Conservation (phyloP, 768 basidiomycete genomes). For the Lanmaoa pseudosensibilis region DNA sequence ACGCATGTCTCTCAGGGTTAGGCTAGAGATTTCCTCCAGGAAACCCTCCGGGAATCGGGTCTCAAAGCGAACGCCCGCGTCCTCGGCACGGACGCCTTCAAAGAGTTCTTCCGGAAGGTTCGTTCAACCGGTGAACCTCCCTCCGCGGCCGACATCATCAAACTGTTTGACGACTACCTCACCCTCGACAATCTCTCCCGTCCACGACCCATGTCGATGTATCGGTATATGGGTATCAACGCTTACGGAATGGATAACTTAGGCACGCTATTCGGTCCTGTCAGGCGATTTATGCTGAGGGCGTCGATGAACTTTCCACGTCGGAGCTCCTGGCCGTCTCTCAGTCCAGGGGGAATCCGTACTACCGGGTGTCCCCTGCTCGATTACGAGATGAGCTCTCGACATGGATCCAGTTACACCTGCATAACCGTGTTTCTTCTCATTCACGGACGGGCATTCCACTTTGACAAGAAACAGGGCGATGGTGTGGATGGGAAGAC, state of each 20-base stretch:
- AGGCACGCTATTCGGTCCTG: conserved; percentile 87
- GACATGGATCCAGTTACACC: conserved; percentile 91
- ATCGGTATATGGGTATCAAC: conserved; percentile 96
- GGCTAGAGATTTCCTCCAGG: conserved; percentile 98
- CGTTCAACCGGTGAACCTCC: conserved; percentile 95
- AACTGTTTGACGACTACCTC: conserved; percentile 95
- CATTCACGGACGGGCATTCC: conserved; percentile 91
- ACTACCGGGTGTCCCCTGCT: conserved; percentile 82
- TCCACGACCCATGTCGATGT: conserved; percentile 98
- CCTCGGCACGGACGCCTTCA: conserved; percentile 92
- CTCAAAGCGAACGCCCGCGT: conserved; percentile 92
- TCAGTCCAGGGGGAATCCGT: conserved; percentile 90
- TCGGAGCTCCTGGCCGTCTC: conserved; percentile 91
- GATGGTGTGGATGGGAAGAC: conserved; percentile 83
- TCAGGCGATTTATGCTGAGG: conserved; percentile 87
- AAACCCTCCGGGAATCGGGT: conserved; percentile 92
- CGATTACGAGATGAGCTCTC: conserved; percentile 85
- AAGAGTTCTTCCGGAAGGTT: conserved; percentile 98
- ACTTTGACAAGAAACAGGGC: conserved; percentile 78
- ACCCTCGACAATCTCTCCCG: conserved; percentile 97
- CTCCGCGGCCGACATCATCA: conserved; percentile 83
- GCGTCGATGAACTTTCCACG: conserved; percentile 86
- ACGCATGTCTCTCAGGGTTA: conserved; percentile 89
- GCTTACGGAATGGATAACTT: conserved; percentile 99
- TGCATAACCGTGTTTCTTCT: conserved; percentile 90